Conservation (phyloP, 176 grass and related monocot genomes). For the Zizania latifolia region DNA sequence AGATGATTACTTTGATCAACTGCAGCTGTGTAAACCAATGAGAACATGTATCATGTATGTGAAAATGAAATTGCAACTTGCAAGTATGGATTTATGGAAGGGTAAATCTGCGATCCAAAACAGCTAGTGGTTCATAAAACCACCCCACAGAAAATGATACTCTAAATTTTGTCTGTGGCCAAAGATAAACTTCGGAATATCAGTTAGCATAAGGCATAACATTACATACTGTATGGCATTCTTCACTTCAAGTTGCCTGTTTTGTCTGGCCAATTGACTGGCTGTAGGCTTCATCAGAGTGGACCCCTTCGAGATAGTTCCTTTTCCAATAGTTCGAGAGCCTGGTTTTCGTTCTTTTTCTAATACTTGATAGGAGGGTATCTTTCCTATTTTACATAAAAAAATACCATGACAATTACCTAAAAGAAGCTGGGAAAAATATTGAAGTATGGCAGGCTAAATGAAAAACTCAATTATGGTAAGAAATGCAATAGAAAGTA, state of each 20-base stretch:
- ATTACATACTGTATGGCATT: slow-evolving; percentile 34
- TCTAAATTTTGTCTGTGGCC: neutral
- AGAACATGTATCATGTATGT: neutral
- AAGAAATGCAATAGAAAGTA: neutral
- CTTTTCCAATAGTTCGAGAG: slow-evolving; percentile 24
- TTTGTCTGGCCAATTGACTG: slow-evolving; percentile 82
- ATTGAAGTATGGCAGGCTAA: neutral
- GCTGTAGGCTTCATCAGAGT: slow-evolving; percentile 93
- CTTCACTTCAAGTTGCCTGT: slow-evolving; percentile 23
- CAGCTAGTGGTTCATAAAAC: neutral
- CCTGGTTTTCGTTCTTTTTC: slow-evolving; percentile 24
- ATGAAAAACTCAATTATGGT: neutral
- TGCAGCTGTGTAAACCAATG: slow-evolving; percentile 5
- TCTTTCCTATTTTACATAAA: slow-evolving; percentile 39
- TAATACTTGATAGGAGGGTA: slow-evolving; percentile 8
- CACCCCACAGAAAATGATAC: neutral
- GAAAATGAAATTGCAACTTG: too few relatives aligned
- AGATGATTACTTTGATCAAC: neutral
- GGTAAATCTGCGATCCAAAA: neutral
- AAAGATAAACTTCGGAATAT: neutral
- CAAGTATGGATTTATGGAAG: neutral
- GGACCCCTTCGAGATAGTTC: slow-evolving; percentile 46
- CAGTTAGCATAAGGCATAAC: neutral
- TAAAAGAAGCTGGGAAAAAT: neutral
- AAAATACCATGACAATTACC: neutral